Base-by-base conservation (phyloP, 2,329 filamentous ascomycete genomes). In the Blastomyces silverae region DNA sequence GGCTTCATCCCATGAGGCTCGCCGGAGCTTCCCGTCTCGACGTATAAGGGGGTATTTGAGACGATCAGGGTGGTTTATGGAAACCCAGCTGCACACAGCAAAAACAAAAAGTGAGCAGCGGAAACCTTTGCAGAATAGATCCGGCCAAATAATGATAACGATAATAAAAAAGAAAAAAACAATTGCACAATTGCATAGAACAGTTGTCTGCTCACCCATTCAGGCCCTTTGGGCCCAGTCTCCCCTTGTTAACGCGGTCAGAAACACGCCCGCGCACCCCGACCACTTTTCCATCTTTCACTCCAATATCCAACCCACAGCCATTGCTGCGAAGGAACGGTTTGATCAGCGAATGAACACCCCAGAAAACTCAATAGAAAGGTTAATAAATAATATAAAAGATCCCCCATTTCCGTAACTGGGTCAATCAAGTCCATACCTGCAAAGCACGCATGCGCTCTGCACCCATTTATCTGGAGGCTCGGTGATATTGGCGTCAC, bases 391-490 rank as follows among this genome's bases (percentile, higher is more conserved):
- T 17, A 31, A 13, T 5, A 25, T 15, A 3, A 37, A n/a, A 25
- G 39, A 34, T 7, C 31, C 31, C 31, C 31, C 3, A 2, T 31
- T 31, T 31, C 28, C 28, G 28, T 31, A 59, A 20, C n/a, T 53
- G 55, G 56, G 22, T 11, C 15, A n/a, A n/a, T n/a, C 22, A 25
- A 22, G n/a, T n/a, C 3, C 62, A n/a, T 69, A 76, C 74, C 73
- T 76, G 70, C 75, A 77, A 22, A 77, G 68, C 10, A 77, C 73
- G 69, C 75, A 78, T 1, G 75, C 76, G 66, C 75, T 76, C 65
- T 77, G 74, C 4, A 77, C 74, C 75, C 75, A 78, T 69, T 72
- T 72, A 2, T 78, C 75, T 0, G 74, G 74, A 46, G 73, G 71
- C 34, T 77, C 74, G 20, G 73, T 69, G 50, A 64, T 66, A 8